phyloP scores from a whole-genome alignment of 805 yeast genomes.

The Kuraishia capsulata region DNA sequence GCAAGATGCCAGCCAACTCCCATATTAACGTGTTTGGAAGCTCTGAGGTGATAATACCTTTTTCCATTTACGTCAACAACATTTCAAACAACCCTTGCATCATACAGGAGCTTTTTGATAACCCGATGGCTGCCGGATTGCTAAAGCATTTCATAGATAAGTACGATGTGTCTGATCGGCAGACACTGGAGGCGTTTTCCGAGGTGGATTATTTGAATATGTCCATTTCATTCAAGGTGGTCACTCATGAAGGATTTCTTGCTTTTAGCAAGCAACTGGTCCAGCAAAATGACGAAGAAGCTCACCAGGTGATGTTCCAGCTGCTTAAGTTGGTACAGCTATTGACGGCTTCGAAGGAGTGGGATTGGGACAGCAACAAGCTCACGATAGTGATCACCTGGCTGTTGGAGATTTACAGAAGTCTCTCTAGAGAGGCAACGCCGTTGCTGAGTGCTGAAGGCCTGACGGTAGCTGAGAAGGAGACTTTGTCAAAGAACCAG shows the following conservation, averaged over 20 bases:
- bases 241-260: slow-evolving; percentile 23
- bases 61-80: not conserved
- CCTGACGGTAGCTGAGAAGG: slow-evolving; percentile 19
- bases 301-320: not conserved
- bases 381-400: slow-evolving; percentile 30
- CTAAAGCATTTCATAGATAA: slow-evolving; percentile 2
- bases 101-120: slow-evolving; percentile 1
- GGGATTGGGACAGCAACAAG: slow-evolving; percentile 28
- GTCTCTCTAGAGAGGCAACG: slow-evolving; percentile 10
- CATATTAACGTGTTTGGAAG: not conserved
- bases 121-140: slow-evolving; percentile 4
- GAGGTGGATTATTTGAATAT: slow-evolving; percentile 13
- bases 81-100: not conserved
- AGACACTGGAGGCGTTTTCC: slow-evolving; percentile 3
- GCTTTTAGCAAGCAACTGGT: slow-evolving; percentile 12
- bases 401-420: slow-evolving; percentile 24
- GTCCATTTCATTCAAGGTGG: slow-evolving; percentile 13
- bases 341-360: slow-evolving; percentile 26
- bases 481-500: not conserved
- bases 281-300: not conserved
- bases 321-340: slow-evolving; percentile 21
- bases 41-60: not conserved
- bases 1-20: not conserved
- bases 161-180: slow-evolving; percentile 9
- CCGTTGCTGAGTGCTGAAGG: slow-evolving; percentile 13